Conservation (phyloP, 164 flowering plant species). For the Vitis labrusca region DNA sequence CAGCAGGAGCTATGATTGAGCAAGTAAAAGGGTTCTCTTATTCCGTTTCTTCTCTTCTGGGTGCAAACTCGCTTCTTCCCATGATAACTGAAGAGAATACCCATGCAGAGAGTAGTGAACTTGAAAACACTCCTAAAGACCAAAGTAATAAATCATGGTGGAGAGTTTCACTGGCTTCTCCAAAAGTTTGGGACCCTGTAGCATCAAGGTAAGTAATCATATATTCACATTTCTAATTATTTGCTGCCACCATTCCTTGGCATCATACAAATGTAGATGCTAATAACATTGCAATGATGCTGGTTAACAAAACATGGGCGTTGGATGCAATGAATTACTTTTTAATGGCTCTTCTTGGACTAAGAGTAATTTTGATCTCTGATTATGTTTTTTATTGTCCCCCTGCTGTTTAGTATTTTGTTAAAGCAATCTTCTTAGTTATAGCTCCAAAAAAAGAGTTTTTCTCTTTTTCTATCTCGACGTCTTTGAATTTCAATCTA, state of each 20-base stretch:
- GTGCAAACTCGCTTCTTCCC: constrained; percentile 61
- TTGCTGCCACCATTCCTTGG: not conserved
- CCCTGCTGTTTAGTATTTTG: too few species aligned
- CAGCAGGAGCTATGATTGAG: constrained; percentile 83
- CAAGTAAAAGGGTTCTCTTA: constrained; percentile 97
- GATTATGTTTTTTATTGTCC: too few species aligned
- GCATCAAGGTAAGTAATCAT: constrained; percentile 66
- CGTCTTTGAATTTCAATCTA: too few species aligned
- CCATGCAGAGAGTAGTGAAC: constrained; percentile 29
- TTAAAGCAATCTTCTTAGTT: too few species aligned
- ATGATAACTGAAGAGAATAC: constrained; percentile 34
- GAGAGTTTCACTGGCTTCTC: constrained; percentile 86
- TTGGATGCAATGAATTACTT: too few species aligned
- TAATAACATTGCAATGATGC: too few species aligned
- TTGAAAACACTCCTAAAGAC: constrained; percentile 23
- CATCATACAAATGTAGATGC: too few species aligned
- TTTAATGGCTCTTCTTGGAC: too few species aligned
- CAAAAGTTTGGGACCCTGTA: constrained; percentile 55
- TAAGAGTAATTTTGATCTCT: too few species aligned
- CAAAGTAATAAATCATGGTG: constrained; percentile 71
- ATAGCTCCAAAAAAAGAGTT: too few species aligned
- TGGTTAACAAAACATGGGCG: too few species aligned
- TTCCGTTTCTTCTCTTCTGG: constrained; percentile 82
- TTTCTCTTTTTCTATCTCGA: too few species aligned
- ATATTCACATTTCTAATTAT: constrained; percentile 2